These are phyloP conservation scores for Dioszegia crocea DNA, from an alignment of 768 basidiomycete species.

Conservation along the genomic window DNA sequence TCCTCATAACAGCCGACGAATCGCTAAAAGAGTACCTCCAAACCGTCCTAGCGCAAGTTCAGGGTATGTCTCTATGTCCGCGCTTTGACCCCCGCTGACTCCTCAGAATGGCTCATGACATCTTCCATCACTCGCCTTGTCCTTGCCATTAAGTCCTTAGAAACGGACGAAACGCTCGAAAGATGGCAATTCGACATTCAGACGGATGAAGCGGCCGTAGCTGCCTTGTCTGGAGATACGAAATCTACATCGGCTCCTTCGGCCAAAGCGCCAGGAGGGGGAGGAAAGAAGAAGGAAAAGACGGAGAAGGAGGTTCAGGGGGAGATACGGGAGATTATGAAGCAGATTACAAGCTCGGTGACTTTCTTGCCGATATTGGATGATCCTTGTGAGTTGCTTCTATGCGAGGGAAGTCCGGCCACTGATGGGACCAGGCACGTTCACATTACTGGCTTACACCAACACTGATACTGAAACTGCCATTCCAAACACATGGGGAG, in stretches of 20 bases:
- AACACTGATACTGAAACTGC: slow-evolving; percentile 71
- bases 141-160: slow-evolving; percentile 91
- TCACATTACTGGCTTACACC: slow-evolving; percentile 96
- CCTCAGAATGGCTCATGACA: slow-evolving; percentile 83
- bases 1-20: slow-evolving; percentile 89
- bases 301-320: slow-evolving; percentile 76
- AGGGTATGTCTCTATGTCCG: slow-evolving; percentile 57
- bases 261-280: background rate
- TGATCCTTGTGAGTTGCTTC: slow-evolving; percentile 56
- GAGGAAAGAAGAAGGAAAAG: slow-evolving; percentile 47
- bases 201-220: slow-evolving; percentile 39
- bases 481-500: slow-evolving; percentile 93
- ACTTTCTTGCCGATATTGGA: slow-evolving; percentile 94
- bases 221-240: background rate
- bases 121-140: slow-evolving; percentile 91
- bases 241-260: slow-evolving; percentile 1
- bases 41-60: slow-evolving; percentile 86
- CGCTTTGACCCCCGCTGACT: background rate
- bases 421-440: slow-evolving; percentile 57
- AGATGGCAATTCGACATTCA: slow-evolving; percentile 98
- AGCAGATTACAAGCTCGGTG: slow-evolving; percentile 95
- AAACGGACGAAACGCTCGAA: slow-evolving; percentile 83
- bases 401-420: background rate
- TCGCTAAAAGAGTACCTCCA: slow-evolving; percentile 90
- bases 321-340: slow-evolving; percentile 94